Percentiles rank a stretch among this genome's conserved stretches.
Conservation (phyloP, 768 basidiomycete species). For the Lentinula lateritia region DNA sequence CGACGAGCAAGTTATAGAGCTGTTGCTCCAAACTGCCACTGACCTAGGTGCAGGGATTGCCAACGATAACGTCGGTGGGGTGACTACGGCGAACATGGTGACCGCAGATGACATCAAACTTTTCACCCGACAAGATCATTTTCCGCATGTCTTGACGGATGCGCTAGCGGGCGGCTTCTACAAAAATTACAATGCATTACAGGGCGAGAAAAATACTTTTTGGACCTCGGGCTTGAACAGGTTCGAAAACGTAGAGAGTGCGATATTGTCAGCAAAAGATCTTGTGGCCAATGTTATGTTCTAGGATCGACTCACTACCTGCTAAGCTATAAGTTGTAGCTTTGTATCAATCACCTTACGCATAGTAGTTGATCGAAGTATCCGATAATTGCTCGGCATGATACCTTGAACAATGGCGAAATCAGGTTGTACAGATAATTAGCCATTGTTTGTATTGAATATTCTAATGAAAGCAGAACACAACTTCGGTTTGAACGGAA, state of each 20-base stretch:
- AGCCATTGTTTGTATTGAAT: too few relatives aligned
- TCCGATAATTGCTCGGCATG: too few relatives aligned
- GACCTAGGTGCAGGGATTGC: neutral
- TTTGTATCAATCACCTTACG: too few relatives aligned
- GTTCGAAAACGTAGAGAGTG: conserved; percentile 6
- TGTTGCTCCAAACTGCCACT: neutral
- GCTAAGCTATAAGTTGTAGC: too few relatives aligned
- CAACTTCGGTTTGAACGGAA: too few relatives aligned
- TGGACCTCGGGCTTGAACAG: conserved; percentile 4
- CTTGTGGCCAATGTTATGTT: conserved; percentile 1
- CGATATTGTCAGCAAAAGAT: conserved; percentile 2
- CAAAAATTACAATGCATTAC: neutral
- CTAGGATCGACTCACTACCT: neutral
- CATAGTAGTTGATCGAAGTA: too few relatives aligned
- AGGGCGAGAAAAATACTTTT: conserved; percentile 3
- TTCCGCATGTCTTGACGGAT: neutral
- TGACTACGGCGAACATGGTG: neutral
- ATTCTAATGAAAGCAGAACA: too few relatives aligned
- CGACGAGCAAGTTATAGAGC: neutral
- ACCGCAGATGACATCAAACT: neutral
- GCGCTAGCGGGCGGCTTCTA: neutral
- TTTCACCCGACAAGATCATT: neutral
- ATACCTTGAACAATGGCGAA: too few relatives aligned
- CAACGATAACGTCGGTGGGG: neutral
- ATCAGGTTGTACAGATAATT: too few relatives aligned